These are phyloP conservation scores for Magnusiomyces fungicola DNA, from an alignment of 1,139 yeast species.

Conservation along the genomic window DNA sequence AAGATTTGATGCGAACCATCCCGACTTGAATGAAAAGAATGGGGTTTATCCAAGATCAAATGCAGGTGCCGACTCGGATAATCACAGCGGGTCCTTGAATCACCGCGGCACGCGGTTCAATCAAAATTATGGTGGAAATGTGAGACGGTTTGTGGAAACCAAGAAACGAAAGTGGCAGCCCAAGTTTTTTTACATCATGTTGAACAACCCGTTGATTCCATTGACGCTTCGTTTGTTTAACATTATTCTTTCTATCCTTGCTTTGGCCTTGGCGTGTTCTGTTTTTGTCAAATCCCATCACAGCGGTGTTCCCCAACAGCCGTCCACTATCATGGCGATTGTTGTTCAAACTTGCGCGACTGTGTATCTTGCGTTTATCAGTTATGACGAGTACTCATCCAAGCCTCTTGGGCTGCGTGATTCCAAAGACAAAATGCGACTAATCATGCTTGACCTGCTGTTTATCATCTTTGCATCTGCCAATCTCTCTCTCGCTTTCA, in stretches of 20 bases:
- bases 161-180: conserved; percentile 47
- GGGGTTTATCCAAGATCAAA: too few species aligned
- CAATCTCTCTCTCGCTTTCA: conserved; percentile 75
- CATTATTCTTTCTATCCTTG: conserved; percentile 36
- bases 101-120: conserved; percentile 51
- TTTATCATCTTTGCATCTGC: conserved; percentile 94
- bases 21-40: too few species aligned
- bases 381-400: conserved; percentile 86
- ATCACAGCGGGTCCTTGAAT: conserved; percentile 76
- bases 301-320: conserved; percentile 59
- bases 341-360: conserved; percentile 76
- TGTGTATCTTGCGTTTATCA: conserved; percentile 68
- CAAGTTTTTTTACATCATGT: conserved; percentile 47
- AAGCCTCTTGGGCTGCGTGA: conserved; percentile 85
- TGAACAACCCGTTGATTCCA: conserved; percentile 77
- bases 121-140: conserved; percentile 19
- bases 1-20: too few species aligned
- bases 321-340: conserved; percentile 89
- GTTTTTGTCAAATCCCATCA: conserved; percentile 25
- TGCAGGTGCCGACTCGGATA: too few species aligned
- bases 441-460: conserved; percentile 68
- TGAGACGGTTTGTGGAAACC: background rate
- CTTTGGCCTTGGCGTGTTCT: conserved; percentile 24
- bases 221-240: conserved; percentile 65
- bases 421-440: conserved; percentile 72